Conservation (phyloP, 1,139 yeast species). For the Groenewaldozyma auringiensis region DNA sequence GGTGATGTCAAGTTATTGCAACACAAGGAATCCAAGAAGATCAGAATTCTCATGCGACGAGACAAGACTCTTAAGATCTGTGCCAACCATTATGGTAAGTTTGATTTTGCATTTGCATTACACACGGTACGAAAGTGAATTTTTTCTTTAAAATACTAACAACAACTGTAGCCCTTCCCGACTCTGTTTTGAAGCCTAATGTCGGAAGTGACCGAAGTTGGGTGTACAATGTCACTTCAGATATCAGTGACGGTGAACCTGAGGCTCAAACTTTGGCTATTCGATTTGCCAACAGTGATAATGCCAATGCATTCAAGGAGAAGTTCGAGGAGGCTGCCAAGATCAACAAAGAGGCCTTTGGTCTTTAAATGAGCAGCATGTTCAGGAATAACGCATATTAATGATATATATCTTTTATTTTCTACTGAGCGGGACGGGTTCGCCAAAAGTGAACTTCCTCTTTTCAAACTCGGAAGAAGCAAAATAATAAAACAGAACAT, state of each 20-base stretch:
- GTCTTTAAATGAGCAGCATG: slow-evolving; percentile 6
- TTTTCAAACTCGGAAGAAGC: too few species aligned
- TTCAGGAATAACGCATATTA: too few species aligned
- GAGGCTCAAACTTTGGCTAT: slow-evolving; percentile 96
- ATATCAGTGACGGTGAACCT: slow-evolving; percentile 90
- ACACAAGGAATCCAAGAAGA: slow-evolving; percentile 74
- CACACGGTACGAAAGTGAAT: not conserved
- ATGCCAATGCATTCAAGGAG: slow-evolving; percentile 92
- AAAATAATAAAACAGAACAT: too few species aligned
- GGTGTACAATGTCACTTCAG: slow-evolving; percentile 95
- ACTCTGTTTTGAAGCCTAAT: slow-evolving; percentile 79
- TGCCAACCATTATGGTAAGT: slow-evolving; percentile 69
- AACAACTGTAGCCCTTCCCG: slow-evolving; percentile 51
- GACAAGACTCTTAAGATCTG: slow-evolving; percentile 97
- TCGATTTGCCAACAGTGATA: slow-evolving; percentile 94
- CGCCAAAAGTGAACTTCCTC: too few species aligned
- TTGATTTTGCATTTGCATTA: too few species aligned
- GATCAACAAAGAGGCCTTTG: slow-evolving; percentile 41
- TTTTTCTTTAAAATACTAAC: not conserved
- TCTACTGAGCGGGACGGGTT: too few species aligned
- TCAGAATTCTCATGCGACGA: slow-evolving; percentile 94
- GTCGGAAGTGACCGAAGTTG: slow-evolving; percentile 97
- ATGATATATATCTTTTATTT: too few species aligned
- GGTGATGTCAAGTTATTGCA: slow-evolving; percentile 95
- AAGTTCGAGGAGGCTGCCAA: slow-evolving; percentile 78